Base-by-base conservation (phyloP, 371 early-diverging fungal species). In the Nematocida ironsii region DNA sequence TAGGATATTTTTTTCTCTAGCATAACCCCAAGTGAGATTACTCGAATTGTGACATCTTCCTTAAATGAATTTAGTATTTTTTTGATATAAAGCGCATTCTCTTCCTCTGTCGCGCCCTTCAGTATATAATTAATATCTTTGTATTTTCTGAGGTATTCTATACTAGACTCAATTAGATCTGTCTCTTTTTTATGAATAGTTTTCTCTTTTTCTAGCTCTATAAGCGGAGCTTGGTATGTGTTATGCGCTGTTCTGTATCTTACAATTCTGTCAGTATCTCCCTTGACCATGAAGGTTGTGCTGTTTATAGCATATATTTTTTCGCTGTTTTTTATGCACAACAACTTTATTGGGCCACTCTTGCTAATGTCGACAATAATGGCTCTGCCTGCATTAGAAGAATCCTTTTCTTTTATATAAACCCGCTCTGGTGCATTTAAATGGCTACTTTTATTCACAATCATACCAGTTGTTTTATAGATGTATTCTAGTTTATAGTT, bases 31-130 rank as follows among this genome's bases (percentile, higher is more conserved):
- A 64, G 42, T 11, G 64, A 33, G 1, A 64, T 18, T 3, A 64
- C 44, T 16, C 44, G 33, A 6, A 44, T 18, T 9, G 69, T 50
- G 9, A 75, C 67, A 13, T 64, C 68, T 20, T 52, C 52, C 48
- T 75, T 66, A 25, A 75, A 75, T 11, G 76, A 55, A 47, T 75
- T 75, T 11, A 75, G 67, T 74, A 75, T 67, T 52, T 75, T 75
- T 40, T 75, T 42, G 13, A 75, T 23, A 44, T 72, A 45, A 7
- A 75, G 48, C 4, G 42, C 54, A 13, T 75, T 74, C 52, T 75
- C 76, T 39, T 67, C 68, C 40, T 75, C 70, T 44, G 67, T 39
- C 5, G 45, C 48, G 9, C 40, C 67, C 25, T 68, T 27, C 3
- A 75, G 44, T 7, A 75, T 5, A n/a, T 27, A 66, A 16, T 56